Evolutionary conservation across 495 filamentous ascomycete species (phyloP), one percentile per base, ranked within the genome.

Genomic region (Penicillium soppii): DNA sequence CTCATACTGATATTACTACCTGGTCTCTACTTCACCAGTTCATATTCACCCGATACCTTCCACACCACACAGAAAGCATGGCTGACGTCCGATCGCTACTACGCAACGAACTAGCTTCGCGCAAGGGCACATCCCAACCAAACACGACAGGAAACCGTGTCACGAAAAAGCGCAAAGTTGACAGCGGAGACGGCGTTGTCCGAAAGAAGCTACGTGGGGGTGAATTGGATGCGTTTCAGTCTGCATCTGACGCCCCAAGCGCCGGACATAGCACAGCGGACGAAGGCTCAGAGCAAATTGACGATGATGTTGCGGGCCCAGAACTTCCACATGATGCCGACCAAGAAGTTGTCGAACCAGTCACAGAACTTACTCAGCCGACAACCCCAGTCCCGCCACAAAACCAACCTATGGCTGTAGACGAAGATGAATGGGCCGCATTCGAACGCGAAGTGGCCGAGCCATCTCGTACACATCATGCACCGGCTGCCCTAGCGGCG

Each of bases 391-490:
- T 37, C 22, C 39, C 59, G 13, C 20, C 57, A 15, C 43, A 59
- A 41, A 38, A 52, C 17, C n/a, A 45, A 8, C 23, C 59, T 37
- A 61, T 61, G 48, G 51, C 45, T 36, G 69, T 95, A 5, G 83
- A 92, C 64, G 91, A 96, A 58, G 84, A 87, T 43, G 89, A 92
- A 67, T 95, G 91, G 89, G 90, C 88, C 0, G 89, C 89, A 36
- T 96, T 96, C 62, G 89, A 96, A 68, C 87, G 90, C 13, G 92
- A 96, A 20, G 82, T 96, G 10, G 82, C 82, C 5, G 80, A 78
- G 17, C 79, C 79, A 32, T 70, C 76, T 12, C 66, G 69, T 36
- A 52, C 63, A 15, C 55, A 62, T 5, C 65, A 67, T 16, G 61
- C 54, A 21, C 69, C 70, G 5, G 60, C 70, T 35, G 71, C 66